A percentile compares a stretch with the other conserved stretches of the same genome.
These are phyloP conservation scores for Plasmodium billcollinsi DNA, from an alignment of 169 alveolate genomes.

Conservation along the genomic window DNA sequence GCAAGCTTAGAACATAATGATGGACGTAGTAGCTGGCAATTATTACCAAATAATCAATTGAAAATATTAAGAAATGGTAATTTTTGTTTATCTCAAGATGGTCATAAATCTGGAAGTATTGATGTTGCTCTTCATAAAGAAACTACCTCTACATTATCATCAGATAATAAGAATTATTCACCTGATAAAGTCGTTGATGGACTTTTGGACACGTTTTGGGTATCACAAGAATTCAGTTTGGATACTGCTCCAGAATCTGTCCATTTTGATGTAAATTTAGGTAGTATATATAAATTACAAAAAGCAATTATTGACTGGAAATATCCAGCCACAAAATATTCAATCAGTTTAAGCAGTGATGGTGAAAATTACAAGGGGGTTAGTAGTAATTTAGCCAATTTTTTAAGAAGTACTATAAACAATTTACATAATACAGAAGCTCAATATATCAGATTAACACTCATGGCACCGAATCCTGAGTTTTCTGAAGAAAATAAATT, in stretches of 20 bases:
- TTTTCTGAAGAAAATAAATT: slow-evolving; percentile 71
- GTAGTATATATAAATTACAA: slow-evolving; percentile 85
- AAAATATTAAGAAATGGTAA: slow-evolving; percentile 91
- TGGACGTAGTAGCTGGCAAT: slow-evolving; percentile 89
- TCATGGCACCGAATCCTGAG: slow-evolving; percentile 87
- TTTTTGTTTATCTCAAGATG: slow-evolving; percentile 90
- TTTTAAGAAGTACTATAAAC: slow-evolving; percentile 79
- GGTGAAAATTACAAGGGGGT: slow-evolving; percentile 78
- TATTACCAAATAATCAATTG: slow-evolving; percentile 90
- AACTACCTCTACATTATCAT: slow-evolving; percentile 84
- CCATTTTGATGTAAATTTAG: slow-evolving; percentile 86
- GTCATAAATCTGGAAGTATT: slow-evolving; percentile 89
- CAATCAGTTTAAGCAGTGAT: slow-evolving; percentile 82
- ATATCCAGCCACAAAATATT: slow-evolving; percentile 89
- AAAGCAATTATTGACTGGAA: slow-evolving; percentile 89
- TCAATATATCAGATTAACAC: slow-evolving; percentile 80
- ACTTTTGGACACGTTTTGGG: slow-evolving; percentile 89
- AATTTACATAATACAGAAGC: slow-evolving; percentile 80
- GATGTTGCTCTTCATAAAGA: slow-evolving; percentile 89
- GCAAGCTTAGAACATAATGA: slow-evolving; percentile 75
- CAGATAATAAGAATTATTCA: slow-evolving; percentile 80
- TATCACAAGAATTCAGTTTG: slow-evolving; percentile 81
- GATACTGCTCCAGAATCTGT: slow-evolving; percentile 84
- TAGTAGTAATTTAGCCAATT: slow-evolving; percentile 77
- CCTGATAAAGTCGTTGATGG: slow-evolving; percentile 90